Evolutionary conservation across 1,284 basidiomycete genomes (phyloP), one percentile per base, ranked within the genome.

Genomic region (Mycena sp.): DNA sequence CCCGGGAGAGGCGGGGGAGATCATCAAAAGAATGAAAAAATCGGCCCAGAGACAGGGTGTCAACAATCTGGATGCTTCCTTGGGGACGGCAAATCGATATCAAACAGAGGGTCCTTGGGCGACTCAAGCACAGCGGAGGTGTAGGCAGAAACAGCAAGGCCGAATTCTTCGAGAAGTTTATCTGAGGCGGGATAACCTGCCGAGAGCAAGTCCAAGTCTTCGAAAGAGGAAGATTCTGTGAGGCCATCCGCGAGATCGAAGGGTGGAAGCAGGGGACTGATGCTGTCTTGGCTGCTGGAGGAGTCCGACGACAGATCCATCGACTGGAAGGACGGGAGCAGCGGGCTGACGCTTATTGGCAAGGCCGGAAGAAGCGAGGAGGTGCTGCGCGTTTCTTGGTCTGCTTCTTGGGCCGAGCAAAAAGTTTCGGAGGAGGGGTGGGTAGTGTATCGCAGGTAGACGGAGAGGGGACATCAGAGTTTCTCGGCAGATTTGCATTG

Each of bases 1-100:
- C 73, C 66, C n/a, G 78, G 76, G 50, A 87, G 74, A 44, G 77
- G 67, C 46, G 76, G 73, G 52, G 75, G 72, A 53, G 55, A 32
- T 41, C 50, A 30, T 78, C 76, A 11, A 73, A 44, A 32, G 74
- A 69, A 41, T 73, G 64, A 12, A 76, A 65, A 16, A n/a, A n/a
- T n/a, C n/a, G n/a, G n/a, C n/a, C n/a, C n/a, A n/a, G n/a, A n/a
- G n/a, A n/a, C n/a, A n/a, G n/a, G n/a, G n/a, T n/a, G n/a, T n/a
- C n/a, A n/a, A n/a, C n/a, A n/a, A n/a, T n/a, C n/a, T n/a, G n/a
- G n/a, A n/a, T n/a, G n/a, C n/a, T n/a, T n/a, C n/a, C n/a, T n/a
- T n/a, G n/a, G n/a, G n/a, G n/a, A n/a, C n/a, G n/a, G n/a, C n/a
- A n/a, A n/a, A n/a, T n/a, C n/a, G n/a, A n/a, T n/a, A 28, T 32